These are phyloP conservation scores for Melastoma candidum DNA, from an alignment of 441 rosid genomes.

Conservation along the genomic window DNA sequence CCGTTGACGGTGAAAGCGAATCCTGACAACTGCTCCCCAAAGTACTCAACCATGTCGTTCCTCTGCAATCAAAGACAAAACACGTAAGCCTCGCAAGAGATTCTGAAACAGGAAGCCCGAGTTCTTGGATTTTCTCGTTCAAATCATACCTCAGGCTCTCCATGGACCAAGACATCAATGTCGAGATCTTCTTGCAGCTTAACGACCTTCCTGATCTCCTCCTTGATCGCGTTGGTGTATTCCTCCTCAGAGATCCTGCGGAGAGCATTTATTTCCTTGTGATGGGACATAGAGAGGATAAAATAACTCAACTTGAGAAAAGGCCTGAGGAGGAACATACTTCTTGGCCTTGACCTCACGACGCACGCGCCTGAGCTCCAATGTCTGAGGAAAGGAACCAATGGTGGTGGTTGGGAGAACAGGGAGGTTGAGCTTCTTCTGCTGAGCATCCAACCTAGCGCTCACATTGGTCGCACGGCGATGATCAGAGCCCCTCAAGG, in stretches of 20 bases:
- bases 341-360: constrained; percentile 95
- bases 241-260: constrained; percentile 78
- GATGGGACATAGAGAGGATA: constrained; percentile 2
- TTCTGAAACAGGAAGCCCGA: too few relatives aligned
- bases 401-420: constrained; percentile 94
- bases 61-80: constrained; percentile 37
- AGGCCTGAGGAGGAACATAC: constrained; percentile 29
- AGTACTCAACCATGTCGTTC: constrained; percentile 98
- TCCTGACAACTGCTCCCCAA: constrained; percentile 93
- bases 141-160: constrained; percentile 88
- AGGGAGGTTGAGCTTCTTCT: constrained; percentile 94
- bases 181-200: constrained; percentile 86
- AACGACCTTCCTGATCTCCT: constrained; percentile 81
- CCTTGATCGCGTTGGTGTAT: constrained; percentile 72
- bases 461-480: constrained; percentile 80
- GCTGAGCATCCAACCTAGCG: constrained; percentile 88
- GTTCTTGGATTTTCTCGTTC: too few relatives aligned
- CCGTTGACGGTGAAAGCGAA: constrained; percentile 91
- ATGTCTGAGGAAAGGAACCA: constrained; percentile 94
- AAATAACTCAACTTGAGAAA: neutral
- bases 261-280: constrained; percentile 1
- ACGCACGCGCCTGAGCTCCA: constrained; percentile 91
- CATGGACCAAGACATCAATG: constrained; percentile 96
- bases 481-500: constrained; percentile 84
- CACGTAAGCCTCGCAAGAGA: too few relatives aligned